Evolutionary conservation across 441 rosid genomes (phyloP), one percentile per base, ranked within the genome.

Genomic region (Eruca vesicaria): DNA sequence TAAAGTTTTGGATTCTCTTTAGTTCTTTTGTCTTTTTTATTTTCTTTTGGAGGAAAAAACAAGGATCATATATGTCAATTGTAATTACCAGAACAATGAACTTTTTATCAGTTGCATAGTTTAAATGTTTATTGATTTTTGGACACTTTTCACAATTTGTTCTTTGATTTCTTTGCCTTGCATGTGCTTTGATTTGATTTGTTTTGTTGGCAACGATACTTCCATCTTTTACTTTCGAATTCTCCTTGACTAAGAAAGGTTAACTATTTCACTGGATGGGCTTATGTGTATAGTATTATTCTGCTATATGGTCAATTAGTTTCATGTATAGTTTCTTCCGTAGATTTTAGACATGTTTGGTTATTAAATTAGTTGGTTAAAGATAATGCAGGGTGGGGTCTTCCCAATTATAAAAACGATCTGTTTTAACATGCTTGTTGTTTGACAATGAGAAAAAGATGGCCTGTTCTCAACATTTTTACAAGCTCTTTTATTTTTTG

Each of bases 351-450:
- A 64, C 48, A 31, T 43, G 65, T 60, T 57, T 36, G 69, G 82
- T 59, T 53, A 50, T 31, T 71, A 67, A 33, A 79, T 57, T 65
- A 64, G 68, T 70, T 55, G 59, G 36, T 69, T 70, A 69, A 78
- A 72, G 60, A 73, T 69, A 77, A 74, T 72, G 20, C 55, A 61
- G 77, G 5, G 81, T 68, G 84, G 85, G 87, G 86, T 80, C 84
- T 65, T 60, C 33, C 74, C 75, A 66, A 61, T 48, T 63, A 60
- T 66, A 60, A 75, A 65, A 41, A 61, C 36, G 28, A 66, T 38
- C 69, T 72, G 60, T 57, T 65, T 66, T 78, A 9, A 63, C 53
- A 32, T 19, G 71, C 65, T 75, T 61, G 41, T 77, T 58, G 36
- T 36, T 58, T 75, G 78, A 76, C 53, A 58, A 70, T 69, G 66